Percentiles rank a stretch among this genome's conserved stretches.
Conservation (phyloP, 805 yeast genomes). For the Brettanomyces nanus region DNA sequence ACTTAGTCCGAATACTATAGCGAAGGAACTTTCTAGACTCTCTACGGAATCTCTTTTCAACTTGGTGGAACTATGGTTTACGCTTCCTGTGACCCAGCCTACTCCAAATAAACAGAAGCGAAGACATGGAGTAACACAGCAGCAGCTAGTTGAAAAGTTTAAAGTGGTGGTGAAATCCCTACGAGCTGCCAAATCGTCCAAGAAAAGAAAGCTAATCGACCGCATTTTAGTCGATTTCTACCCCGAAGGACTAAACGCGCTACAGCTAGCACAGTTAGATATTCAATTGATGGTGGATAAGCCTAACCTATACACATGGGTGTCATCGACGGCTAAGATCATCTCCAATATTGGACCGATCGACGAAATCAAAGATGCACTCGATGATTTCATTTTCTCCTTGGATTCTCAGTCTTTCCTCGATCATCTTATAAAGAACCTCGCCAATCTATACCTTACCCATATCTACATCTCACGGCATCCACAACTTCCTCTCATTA, state of each 20-base stretch:
- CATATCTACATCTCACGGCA: constrained; percentile 62
- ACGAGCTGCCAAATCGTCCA: constrained; percentile 4
- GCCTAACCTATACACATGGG: constrained; percentile 41
- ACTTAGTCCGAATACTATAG: constrained; percentile 12
- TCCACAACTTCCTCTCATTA: constrained; percentile 50
- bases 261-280: constrained; percentile 67
- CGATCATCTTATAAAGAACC: constrained; percentile 35
- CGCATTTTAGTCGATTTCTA: constrained; percentile 42
- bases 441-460: constrained; percentile 47
- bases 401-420: constrained; percentile 46
- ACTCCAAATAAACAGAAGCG: constrained; percentile 13
- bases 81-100: constrained; percentile 24
- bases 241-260: constrained; percentile 48
- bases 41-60: constrained; percentile 24
- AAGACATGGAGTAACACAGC: constrained; percentile 12
- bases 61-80: constrained; percentile 26
- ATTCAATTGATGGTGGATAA: constrained; percentile 55
- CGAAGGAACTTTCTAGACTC: constrained; percentile 21
- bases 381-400: constrained; percentile 26
- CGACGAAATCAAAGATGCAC: constrained; percentile 15
- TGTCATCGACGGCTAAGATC: constrained; percentile 37
- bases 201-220: constrained; percentile 33
- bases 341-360: constrained; percentile 9
- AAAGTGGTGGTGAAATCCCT: constrained; percentile 5
- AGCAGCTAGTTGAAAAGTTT: constrained; percentile 12